phyloP scores from a whole-genome alignment of 257 asterid species.

The Vinca minor region DNA sequence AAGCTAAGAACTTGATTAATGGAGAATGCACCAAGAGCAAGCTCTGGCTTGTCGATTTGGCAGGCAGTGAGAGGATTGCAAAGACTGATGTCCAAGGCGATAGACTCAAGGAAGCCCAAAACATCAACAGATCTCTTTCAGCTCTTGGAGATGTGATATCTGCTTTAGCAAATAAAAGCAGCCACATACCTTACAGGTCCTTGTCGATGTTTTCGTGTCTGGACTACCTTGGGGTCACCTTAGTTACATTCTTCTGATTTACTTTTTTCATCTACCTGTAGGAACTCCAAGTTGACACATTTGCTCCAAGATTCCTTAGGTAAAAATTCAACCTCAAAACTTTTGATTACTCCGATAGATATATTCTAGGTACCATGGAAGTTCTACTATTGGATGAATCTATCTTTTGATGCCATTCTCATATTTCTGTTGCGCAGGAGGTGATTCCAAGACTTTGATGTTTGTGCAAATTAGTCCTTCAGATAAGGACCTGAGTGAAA shows the following conservation, averaged over 20 bases:
- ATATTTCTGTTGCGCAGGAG: conserved; percentile 49
- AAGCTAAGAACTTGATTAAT: conserved; percentile 55
- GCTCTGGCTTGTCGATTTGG: conserved; percentile 99
- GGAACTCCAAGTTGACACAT: conserved; percentile 96
- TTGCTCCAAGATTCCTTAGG: conserved; percentile 93
- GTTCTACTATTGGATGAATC: conserved; percentile 4
- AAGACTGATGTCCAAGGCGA: conserved; percentile 97
- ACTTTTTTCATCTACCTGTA: conserved; percentile 13
- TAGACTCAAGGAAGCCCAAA: conserved; percentile 98
- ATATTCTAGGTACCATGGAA: neutral
- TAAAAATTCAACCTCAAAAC: conserved; percentile 11
- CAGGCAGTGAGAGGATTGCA: conserved; percentile 97
- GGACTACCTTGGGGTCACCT: neutral
- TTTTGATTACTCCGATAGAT: conserved; percentile 2
- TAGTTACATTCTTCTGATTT: neutral
- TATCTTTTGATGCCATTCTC: conserved; percentile 6
- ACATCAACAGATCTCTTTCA: conserved; percentile 92
- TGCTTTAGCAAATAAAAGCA: conserved; percentile 91
- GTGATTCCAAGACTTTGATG: conserved; percentile 92
- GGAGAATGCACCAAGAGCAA: conserved; percentile 91
- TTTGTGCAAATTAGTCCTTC: conserved; percentile 99
- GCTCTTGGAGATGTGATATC: conserved; percentile 97
- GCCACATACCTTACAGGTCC: conserved; percentile 92
- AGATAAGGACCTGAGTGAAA: conserved; percentile 75
- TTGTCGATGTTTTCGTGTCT: neutral